phyloP scores from a whole-genome alignment of 2,329 filamentous ascomycete species.

The Penicillium capsulatum region DNA sequence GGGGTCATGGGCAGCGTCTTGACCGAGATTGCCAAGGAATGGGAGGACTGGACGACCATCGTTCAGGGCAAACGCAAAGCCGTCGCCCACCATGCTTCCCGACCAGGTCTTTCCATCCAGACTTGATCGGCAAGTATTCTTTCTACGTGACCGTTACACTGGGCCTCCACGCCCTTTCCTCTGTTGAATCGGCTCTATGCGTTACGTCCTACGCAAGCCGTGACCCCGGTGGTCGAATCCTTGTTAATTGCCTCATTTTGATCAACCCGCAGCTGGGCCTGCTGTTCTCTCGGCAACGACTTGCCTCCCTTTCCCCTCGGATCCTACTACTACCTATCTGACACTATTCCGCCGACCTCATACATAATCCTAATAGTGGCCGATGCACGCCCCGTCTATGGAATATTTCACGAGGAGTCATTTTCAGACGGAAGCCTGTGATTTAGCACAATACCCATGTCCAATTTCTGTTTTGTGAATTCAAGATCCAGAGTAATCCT shows the following conservation, averaged over 20 bases:
- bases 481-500: background rate
- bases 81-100: slow-evolving; percentile 22
- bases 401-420: slow-evolving; percentile 18
- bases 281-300: slow-evolving; percentile 3
- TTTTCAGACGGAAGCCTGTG: slow-evolving; percentile 15
- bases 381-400: slow-evolving; percentile 20
- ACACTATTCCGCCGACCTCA: slow-evolving; percentile 2
- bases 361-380: slow-evolving; percentile 20
- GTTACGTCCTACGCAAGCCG: slow-evolving; percentile 3
- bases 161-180: background rate
- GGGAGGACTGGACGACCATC: slow-evolving; percentile 77
- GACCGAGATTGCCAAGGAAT: slow-evolving; percentile 89
- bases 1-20: slow-evolving; percentile 90
- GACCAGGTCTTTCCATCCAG: slow-evolving; percentile 18
- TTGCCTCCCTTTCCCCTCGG: background rate
- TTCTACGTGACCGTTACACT: background rate
- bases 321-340: background rate
- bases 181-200: background rate
- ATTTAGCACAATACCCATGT: slow-evolving; percentile 27
- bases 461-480: slow-evolving; percentile 6
- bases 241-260: slow-evolving; percentile 5
- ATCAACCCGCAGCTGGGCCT: slow-evolving; percentile 10
- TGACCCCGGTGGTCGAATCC: slow-evolving; percentile 8
- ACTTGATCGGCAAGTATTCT: slow-evolving; percentile 7
- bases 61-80: slow-evolving; percentile 43